phyloP scores from a whole-genome alignment of 257 asterid species.

The Fraxinus excelsior region DNA sequence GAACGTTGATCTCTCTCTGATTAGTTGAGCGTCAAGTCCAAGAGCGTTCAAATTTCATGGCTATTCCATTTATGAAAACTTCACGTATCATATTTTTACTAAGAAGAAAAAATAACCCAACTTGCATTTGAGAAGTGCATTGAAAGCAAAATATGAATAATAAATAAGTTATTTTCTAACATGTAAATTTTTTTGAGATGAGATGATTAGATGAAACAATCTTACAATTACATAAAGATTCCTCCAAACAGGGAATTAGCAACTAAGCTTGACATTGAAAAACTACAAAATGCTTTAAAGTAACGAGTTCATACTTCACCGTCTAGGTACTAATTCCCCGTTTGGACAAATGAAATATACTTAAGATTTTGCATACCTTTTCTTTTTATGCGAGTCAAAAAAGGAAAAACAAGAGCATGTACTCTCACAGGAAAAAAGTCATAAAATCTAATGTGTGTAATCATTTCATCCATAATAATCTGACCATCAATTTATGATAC shows the following conservation, averaged over 20 bases:
- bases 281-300: background rate
- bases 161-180: too few relatives aligned
- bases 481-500: conserved; percentile 20
- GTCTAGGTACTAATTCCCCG: background rate
- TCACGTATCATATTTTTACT: too few relatives aligned
- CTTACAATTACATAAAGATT: background rate
- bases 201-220: too few relatives aligned
- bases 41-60: background rate
- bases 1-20: too few relatives aligned
- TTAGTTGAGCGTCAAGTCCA: background rate
- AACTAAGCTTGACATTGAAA: conserved; percentile 1
- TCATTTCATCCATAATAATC: conserved; percentile 34
- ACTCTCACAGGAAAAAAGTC: conserved; percentile 35
- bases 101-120: background rate
- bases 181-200: background rate
- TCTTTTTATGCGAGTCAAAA: conserved; percentile 48
- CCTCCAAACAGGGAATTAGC: background rate
- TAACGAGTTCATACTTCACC: conserved; percentile 5
- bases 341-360: conserved; percentile 3
- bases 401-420: conserved; percentile 38
- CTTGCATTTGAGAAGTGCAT: background rate
- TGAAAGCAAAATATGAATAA: too few relatives aligned
- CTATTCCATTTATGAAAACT: background rate
- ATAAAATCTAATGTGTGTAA: conserved; percentile 31
- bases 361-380: background rate